Evolutionary conservation across 305 asterid genomes (phyloP).

Genomic region (Rubia occidens): DNA sequence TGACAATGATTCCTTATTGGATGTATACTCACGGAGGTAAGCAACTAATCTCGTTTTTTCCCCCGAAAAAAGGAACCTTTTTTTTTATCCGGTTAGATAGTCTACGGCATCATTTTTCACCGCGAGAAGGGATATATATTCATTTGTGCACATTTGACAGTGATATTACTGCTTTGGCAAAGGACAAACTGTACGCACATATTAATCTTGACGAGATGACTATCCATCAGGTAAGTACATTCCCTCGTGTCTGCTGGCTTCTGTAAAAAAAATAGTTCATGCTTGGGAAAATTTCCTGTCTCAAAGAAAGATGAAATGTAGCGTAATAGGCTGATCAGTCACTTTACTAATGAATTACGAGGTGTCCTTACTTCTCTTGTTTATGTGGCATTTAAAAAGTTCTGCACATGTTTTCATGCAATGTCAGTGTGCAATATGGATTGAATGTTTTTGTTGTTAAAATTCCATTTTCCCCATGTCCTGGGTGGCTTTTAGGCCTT

Average conservation of each 20-base stretch:
- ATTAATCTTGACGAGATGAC: slow-evolving; percentile 77
- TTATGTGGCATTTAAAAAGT: background rate
- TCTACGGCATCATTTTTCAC: background rate
- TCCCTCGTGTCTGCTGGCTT: background rate
- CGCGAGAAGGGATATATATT: slow-evolving; percentile 6
- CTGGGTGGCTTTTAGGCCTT: slow-evolving; percentile 25
- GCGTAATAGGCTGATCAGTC: background rate
- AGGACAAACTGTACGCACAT: slow-evolving; percentile 69
- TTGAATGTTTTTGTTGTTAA: background rate
- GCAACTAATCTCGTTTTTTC: slow-evolving; percentile 1
- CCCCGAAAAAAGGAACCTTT: background rate
- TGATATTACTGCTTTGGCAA: slow-evolving; percentile 87
- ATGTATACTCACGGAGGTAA: slow-evolving; percentile 79
- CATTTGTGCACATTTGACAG: slow-evolving; percentile 36
- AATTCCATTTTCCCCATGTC: slow-evolving; percentile 8
- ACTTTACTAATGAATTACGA: background rate
- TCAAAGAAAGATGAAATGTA: background rate
- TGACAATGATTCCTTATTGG: slow-evolving; percentile 80
- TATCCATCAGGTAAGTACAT: slow-evolving; percentile 54
- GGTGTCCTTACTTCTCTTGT: background rate
- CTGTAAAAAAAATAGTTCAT: background rate
- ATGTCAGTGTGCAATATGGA: background rate
- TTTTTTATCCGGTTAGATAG: background rate
- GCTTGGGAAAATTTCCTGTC: background rate
- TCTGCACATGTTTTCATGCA: background rate